Evolutionary conservation across 768 basidiomycete species (phyloP).

Genomic region (Symmetrospora coprosmae): DNA sequence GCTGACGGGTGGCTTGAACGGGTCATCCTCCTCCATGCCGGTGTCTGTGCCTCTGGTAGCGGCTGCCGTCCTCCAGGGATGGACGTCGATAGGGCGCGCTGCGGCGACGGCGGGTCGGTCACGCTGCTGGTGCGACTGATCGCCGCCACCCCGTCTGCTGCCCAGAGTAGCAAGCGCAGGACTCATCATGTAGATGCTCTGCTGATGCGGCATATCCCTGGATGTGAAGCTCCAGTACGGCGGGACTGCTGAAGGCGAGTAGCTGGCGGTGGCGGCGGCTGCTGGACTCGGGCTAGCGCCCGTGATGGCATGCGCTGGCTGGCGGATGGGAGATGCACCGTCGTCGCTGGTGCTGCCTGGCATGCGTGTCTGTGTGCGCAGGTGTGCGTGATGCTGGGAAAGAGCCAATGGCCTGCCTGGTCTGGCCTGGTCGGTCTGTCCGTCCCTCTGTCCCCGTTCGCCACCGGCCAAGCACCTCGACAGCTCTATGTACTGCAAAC

Average conservation of each 20-base stretch:
- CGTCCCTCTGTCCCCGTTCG: too few species aligned
- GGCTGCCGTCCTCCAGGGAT: neutral
- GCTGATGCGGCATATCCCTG: neutral
- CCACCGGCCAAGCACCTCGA: too few species aligned
- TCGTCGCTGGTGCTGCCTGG: too few species aligned
- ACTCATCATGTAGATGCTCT: neutral
- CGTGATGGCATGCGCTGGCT: slow-evolving; percentile 3
- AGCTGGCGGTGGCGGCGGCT: slow-evolving; percentile 35
- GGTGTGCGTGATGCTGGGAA: too few species aligned
- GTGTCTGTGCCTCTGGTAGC: neutral
- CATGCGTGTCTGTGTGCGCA: too few species aligned
- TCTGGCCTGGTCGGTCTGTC: too few species aligned
- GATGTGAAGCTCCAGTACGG: slow-evolving; percentile 11
- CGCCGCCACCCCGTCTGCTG: too few species aligned
- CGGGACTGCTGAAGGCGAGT: slow-evolving; percentile 22
- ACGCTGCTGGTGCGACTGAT: neutral
- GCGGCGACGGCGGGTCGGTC: neutral
- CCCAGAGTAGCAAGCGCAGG: neutral
- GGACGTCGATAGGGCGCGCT: neutral
- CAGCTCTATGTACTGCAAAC: too few species aligned
- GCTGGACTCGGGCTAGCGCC: slow-evolving; percentile 24
- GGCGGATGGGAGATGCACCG: too few species aligned
- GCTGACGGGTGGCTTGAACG: neutral
- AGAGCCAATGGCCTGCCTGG: too few species aligned
- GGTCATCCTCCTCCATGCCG: neutral